phyloP scores from a whole-genome alignment of 2,329 filamentous ascomycete genomes.

The Beauveria asiatica region DNA sequence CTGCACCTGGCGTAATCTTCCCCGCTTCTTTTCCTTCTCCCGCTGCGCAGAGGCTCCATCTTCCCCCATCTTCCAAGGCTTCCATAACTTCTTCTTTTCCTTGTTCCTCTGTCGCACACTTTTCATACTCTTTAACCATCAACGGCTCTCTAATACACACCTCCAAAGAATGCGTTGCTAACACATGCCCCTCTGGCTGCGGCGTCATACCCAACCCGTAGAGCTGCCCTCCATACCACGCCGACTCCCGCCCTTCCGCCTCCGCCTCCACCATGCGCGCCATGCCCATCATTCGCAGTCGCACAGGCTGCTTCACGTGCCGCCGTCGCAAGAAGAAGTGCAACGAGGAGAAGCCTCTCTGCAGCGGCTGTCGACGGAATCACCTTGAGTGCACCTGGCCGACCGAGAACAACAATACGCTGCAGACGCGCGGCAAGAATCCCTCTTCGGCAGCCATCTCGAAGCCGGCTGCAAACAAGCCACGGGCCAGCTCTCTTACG shows the following conservation, averaged over 20 bases:
- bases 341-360: conserved; percentile 43
- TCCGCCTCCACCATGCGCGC: conserved; percentile 2
- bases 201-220: background rate
- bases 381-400: conserved; percentile 45
- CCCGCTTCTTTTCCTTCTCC: background rate
- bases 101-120: background rate
- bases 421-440: conserved; percentile 5
- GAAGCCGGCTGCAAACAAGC: background rate
- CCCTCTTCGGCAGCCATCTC: background rate
- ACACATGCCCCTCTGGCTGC: background rate
- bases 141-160: background rate
- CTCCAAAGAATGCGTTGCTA: background rate
- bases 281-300: conserved; percentile 26
- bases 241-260: background rate
- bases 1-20: background rate
- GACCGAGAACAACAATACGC: conserved; percentile 13
- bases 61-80: background rate
- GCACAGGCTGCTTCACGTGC: conserved; percentile 39
- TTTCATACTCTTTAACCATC: background rate
- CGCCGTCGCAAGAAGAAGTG: conserved; percentile 46
- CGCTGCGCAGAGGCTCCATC: background rate
- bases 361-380: conserved; percentile 44
- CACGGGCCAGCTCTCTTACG: background rate
- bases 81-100: background rate
- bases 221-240: background rate